These are phyloP conservation scores for Leucoagaricus sp. DNA, from an alignment of 1,284 basidiomycete genomes.

Conservation along the genomic window DNA sequence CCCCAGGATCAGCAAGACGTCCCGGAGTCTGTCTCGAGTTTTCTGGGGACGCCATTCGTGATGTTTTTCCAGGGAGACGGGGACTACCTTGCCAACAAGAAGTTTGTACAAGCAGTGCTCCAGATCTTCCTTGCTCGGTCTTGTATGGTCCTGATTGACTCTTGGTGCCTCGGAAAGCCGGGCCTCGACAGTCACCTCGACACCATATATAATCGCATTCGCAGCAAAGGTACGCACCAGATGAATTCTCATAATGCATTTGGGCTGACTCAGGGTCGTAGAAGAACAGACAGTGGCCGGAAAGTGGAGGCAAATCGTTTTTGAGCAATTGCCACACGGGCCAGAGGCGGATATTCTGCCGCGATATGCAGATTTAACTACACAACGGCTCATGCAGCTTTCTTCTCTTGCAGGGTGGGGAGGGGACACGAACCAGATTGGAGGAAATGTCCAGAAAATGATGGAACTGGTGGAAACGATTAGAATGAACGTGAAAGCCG, in stretches of 20 bases:
- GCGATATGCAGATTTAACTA: neutral
- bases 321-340: neutral
- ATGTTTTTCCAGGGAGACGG: neutral
- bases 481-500: neutral
- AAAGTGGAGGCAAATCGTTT: constrained; percentile 13
- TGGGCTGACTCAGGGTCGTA: neutral
- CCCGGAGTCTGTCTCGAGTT: neutral
- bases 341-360: neutral
- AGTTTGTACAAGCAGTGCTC: constrained; percentile 2
- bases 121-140: constrained; percentile 6
- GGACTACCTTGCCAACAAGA: neutral
- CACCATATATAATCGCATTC: constrained; percentile 3
- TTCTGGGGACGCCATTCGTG: neutral
- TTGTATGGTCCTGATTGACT: neutral
- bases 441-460: neutral
- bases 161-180: constrained; percentile 1
- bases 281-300: constrained; percentile 12
- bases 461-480: neutral
- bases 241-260: neutral
- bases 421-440: neutral
- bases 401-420: constrained; percentile 2
- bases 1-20: neutral
- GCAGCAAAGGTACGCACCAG: neutral
- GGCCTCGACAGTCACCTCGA: neutral
- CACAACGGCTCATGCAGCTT: neutral